Evolutionary conservation across 352 stramenopile species (phyloP).

Genomic region (Pythium phragmitis): DNA sequence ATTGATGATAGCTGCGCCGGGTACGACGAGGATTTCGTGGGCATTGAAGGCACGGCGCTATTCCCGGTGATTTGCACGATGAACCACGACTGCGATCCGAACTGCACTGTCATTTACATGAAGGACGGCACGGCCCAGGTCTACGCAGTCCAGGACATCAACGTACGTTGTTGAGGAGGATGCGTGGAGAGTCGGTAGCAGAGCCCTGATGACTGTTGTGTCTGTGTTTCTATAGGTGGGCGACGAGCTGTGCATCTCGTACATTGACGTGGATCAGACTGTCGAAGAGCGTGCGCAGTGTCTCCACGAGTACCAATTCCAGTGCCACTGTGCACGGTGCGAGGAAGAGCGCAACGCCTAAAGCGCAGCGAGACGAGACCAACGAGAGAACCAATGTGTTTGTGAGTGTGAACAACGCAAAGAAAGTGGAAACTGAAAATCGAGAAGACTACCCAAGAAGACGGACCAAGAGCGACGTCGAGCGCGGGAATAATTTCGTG

Average conservation of each 20-base stretch:
- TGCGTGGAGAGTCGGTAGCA: too few relatives aligned
- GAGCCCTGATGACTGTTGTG: too few relatives aligned
- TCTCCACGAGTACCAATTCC: constrained; percentile 82
- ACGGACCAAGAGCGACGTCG: neutral
- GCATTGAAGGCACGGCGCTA: constrained; percentile 93
- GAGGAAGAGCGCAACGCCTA: constrained; percentile 62
- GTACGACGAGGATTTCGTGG: constrained; percentile 87
- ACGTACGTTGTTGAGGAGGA: constrained; percentile 29
- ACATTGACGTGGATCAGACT: constrained; percentile 90
- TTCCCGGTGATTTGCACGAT: constrained; percentile 94
- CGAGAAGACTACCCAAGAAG: neutral
- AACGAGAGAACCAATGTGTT: neutral
- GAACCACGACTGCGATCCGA: constrained; percentile 95
- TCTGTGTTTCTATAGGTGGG: constrained; percentile 39
- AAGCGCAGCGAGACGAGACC: neutral
- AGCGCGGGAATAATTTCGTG: too few relatives aligned
- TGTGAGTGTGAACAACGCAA: too few relatives aligned
- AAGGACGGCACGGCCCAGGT: constrained; percentile 70
- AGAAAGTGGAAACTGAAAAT: neutral
- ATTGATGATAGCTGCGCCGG: constrained; percentile 39
- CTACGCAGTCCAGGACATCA: constrained; percentile 70
- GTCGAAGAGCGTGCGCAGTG: constrained; percentile 78
- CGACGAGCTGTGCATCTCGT: constrained; percentile 95
- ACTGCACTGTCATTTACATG: constrained; percentile 90
- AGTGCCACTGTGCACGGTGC: constrained; percentile 65